A percentile compares a stretch with the other conserved stretches of the same genome.
Evolutionary conservation across 139 green algal genomes (phyloP).

Genomic region (Micromonas pusilla): DNA sequence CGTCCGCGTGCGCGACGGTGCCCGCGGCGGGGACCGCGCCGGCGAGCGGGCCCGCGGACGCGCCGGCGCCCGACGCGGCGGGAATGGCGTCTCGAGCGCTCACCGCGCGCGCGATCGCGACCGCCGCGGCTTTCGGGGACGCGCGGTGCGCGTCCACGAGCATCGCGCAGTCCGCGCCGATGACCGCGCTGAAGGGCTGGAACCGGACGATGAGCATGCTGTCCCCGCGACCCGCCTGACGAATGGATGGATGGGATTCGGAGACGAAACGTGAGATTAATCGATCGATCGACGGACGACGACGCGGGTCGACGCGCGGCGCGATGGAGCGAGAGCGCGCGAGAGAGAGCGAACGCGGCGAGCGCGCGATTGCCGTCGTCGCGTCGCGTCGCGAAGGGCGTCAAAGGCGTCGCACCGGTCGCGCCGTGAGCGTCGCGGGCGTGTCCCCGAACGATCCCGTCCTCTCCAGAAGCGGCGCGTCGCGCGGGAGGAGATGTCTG

Average conservation of each 20-base stretch:
- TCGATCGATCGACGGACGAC: too few species aligned
- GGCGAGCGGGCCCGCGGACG: neutral
- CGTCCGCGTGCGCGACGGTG: neutral
- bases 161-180: neutral
- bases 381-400: too few species aligned
- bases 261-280: too few species aligned
- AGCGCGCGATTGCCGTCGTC: too few species aligned
- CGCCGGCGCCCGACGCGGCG: too few species aligned
- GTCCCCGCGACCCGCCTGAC: too few species aligned
- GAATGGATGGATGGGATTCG: too few species aligned
- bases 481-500: neutral
- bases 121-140: neutral
- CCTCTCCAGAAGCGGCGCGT: neutral
- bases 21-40: neutral
- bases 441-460: neutral
- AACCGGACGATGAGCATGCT: neutral
- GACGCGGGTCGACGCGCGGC: too few species aligned
- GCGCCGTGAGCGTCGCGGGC: neutral
- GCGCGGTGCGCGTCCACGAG: neutral
- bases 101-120: neutral
- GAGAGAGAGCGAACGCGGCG: too few species aligned
- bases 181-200: neutral
- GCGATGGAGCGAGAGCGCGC: too few species aligned
- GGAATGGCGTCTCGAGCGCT: too few species aligned
- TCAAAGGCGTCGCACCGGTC: too few species aligned